Conservation (phyloP, 2,329 filamentous ascomycete species). For the Talaromyces sp. region DNA sequence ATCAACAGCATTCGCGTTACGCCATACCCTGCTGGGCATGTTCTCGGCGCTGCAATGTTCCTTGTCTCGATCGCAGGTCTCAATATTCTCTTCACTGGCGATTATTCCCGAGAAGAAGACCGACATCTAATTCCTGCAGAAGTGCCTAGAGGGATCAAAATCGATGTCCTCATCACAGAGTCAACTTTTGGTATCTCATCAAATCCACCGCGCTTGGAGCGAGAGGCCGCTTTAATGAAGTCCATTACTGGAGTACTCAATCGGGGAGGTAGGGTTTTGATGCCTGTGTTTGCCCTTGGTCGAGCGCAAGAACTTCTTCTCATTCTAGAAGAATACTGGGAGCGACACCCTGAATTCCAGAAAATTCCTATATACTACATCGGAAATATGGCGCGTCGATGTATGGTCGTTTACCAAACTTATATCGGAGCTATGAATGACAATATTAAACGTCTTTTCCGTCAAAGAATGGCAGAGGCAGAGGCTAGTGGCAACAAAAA, state of each 20-base stretch:
- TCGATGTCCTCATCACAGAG: conserved; percentile 95
- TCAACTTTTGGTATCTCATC: conserved; percentile 96
- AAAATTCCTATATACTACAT: conserved; percentile 96
- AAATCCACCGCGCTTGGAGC: conserved; percentile 83
- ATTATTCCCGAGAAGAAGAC: conserved; percentile 95
- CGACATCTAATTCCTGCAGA: conserved; percentile 91
- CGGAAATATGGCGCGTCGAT: conserved; percentile 88
- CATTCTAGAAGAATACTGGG: conserved; percentile 97
- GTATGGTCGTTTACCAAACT: conserved; percentile 98
- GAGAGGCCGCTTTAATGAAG: conserved; percentile 93
- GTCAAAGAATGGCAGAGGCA: conserved; percentile 85
- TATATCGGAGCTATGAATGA: conserved; percentile 99
- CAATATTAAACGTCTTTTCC: conserved; percentile 94
- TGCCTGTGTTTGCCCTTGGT: conserved; percentile 93
- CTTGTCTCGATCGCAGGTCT: conserved; percentile 94
- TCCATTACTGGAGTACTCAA: conserved; percentile 88
- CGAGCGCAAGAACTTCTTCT: conserved; percentile 89
- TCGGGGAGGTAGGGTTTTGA: conserved; percentile 83
- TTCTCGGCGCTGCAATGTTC: conserved; percentile 98
- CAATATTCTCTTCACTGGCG: conserved; percentile 95
- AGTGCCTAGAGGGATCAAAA: conserved; percentile 81
- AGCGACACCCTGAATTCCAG: conserved; percentile 80
- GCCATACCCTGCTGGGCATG: conserved; percentile 93
- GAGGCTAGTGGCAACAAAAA: conserved; percentile 80
- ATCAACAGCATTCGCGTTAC: conserved; percentile 96